phyloP scores from a whole-genome alignment of 306 rosid genomes.

The Gillenia trifoliata region DNA sequence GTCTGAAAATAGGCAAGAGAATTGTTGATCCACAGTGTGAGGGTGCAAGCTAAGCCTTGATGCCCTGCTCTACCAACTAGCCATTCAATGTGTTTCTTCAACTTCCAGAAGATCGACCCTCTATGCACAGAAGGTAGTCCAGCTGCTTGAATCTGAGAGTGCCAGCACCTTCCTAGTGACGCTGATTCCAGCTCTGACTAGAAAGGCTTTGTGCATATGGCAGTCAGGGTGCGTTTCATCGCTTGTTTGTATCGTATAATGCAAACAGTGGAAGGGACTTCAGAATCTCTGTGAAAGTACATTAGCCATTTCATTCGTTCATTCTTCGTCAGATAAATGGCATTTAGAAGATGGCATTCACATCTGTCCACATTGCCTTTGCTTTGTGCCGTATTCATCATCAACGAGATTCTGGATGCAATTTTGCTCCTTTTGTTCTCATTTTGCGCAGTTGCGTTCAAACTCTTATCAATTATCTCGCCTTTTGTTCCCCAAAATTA shows the following conservation, averaged over 20 bases:
- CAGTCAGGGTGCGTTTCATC: slow-evolving; percentile 23
- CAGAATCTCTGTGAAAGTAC: slow-evolving; percentile 22
- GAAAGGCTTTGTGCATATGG: slow-evolving; percentile 14
- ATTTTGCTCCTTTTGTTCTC: slow-evolving; percentile 16
- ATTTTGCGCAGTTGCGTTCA: slow-evolving; percentile 18
- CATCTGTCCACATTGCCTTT: slow-evolving; percentile 14
- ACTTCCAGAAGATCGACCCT: slow-evolving; percentile 89
- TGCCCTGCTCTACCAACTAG: slow-evolving; percentile 84
- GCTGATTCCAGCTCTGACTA: slow-evolving; percentile 83
- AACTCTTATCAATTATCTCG: slow-evolving; percentile 36
- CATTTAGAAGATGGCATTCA: slow-evolving; percentile 26
- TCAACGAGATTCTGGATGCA: slow-evolving; percentile 14
- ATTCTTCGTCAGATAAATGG: slow-evolving; percentile 33
- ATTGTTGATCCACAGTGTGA: slow-evolving; percentile 79
- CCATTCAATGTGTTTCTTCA: slow-evolving; percentile 86
- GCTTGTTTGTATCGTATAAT: slow-evolving; percentile 16
- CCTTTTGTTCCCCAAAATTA: slow-evolving; percentile 38
- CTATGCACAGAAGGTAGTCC: slow-evolving; percentile 96
- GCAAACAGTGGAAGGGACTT: slow-evolving; percentile 20
- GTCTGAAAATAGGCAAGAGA: slow-evolving; percentile 77
- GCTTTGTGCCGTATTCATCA: background rate
- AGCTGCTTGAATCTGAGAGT: slow-evolving; percentile 93
- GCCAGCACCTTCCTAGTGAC: too few species aligned
- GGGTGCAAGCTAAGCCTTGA: slow-evolving; percentile 79
- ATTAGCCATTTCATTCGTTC: slow-evolving; percentile 28